phyloP scores from a whole-genome alignment of 306 rosid species.

The Gillenia trifoliata region DNA sequence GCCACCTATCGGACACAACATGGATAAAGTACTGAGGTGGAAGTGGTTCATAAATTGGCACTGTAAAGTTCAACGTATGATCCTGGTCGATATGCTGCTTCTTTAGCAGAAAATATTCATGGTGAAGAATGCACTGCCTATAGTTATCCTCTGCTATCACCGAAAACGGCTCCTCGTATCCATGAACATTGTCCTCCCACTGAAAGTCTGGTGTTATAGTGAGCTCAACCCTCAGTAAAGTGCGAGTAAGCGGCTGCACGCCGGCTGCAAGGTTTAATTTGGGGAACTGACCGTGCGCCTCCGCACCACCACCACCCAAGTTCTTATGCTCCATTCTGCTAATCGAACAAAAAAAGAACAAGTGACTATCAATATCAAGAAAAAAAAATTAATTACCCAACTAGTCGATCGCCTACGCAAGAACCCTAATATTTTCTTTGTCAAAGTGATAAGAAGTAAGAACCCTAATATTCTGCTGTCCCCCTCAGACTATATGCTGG shows the following conservation, averaged over 20 bases:
- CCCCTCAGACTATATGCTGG: too few species aligned
- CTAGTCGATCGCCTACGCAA: too few species aligned
- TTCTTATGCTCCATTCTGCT: too few species aligned
- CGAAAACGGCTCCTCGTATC: slow-evolving; percentile 93
- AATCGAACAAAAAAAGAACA: too few species aligned
- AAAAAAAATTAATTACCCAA: too few species aligned
- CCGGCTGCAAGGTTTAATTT: slow-evolving; percentile 88
- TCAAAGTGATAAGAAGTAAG: too few species aligned
- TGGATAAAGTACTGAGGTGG: slow-evolving; percentile 86
- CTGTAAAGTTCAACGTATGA: slow-evolving; percentile 80
- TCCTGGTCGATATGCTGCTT: slow-evolving; percentile 83
- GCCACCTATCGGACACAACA: slow-evolving; percentile 93
- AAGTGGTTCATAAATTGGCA: slow-evolving; percentile 79
- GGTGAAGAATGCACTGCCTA: slow-evolving; percentile 79
- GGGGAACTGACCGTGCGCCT: too few species aligned
- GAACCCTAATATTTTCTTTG: too few species aligned
- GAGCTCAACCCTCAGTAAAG: slow-evolving; percentile 84
- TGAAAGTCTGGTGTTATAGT: slow-evolving; percentile 81
- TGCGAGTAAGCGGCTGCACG: slow-evolving; percentile 90
- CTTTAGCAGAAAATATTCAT: slow-evolving; percentile 82
- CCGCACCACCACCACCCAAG: too few species aligned
- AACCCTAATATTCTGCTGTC: too few species aligned
- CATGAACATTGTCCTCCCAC: slow-evolving; percentile 92
- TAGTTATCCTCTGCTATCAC: slow-evolving; percentile 91
- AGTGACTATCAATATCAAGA: too few species aligned